Base-by-base conservation (phyloP, 2,329 filamentous ascomycete genomes). In the Myotisia sp. region DNA sequence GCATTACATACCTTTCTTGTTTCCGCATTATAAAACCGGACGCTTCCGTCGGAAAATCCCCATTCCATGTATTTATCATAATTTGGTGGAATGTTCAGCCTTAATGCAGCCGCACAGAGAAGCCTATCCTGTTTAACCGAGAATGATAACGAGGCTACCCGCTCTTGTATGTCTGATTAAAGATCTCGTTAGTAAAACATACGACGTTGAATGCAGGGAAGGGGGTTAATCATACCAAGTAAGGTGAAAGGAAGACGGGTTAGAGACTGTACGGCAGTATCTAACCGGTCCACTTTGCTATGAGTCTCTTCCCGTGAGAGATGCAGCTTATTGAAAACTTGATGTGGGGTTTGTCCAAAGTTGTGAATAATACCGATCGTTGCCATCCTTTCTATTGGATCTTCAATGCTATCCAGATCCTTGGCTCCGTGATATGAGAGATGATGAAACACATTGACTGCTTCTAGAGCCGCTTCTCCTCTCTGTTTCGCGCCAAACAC, bases 311-410 rank as follows among this genome's bases (percentile, higher is more conserved):
- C 85, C 9, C 79, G 72, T n/a, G 71, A 61, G 3, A 80, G 76
- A 55, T 98, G 90, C 8, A 79, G 68, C 38, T 79, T 78, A 28
- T 74, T 71, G 54, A 95, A 98, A 10, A 95, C 79, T 54, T 98
- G 92, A 47, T 92, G 81, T 2, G 92, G 90, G 1, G 92, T 98
- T 55, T 98, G 90, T 0, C 90, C 90, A 55, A 98, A 98, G 47
- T 95, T 95, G 58, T 98, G 87, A 47, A 98, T 95, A 45, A 94
- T 92, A 21, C 84, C 84, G 35, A 93, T 94, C 0, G 85, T 87
- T 4, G 87, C 82, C 5, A 85, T 67, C 27, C 85, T 71, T 55
- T 95, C 86, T 37, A 87, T 74, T 0, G 82, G 79, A 51, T 95
- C 87, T 5, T 78, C 74, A 40, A 98, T 95, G 34, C 76, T 77